Evolutionary conservation across 2,329 filamentous ascomycete genomes (phyloP).

Genomic region (Colletotrichum australisinense): DNA sequence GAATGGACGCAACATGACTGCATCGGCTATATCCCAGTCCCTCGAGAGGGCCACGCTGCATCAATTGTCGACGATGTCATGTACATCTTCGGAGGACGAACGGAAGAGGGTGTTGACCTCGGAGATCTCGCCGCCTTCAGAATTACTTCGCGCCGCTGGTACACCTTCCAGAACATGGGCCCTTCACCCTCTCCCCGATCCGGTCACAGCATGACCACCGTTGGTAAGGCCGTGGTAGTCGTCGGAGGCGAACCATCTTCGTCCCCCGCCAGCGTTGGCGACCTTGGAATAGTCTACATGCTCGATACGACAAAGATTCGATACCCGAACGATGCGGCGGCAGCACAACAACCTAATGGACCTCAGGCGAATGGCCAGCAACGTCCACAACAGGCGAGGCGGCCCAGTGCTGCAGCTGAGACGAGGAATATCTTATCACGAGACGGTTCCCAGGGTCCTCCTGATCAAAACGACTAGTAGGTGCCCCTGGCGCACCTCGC

Average conservation of each 20-base stretch:
- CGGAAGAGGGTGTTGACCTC: conserved; percentile 90
- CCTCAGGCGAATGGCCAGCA: conserved; percentile 42
- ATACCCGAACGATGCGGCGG: conserved; percentile 83
- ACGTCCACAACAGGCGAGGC: conserved; percentile 52
- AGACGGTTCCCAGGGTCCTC: conserved; percentile 63
- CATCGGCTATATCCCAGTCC: conserved; percentile 95
- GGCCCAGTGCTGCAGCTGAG: conserved; percentile 56
- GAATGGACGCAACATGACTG: conserved; percentile 91
- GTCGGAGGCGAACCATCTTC: conserved; percentile 95
- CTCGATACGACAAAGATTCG: conserved; percentile 96
- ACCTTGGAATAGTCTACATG: conserved; percentile 90
- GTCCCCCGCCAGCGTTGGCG: conserved; percentile 80
- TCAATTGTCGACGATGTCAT: conserved; percentile 96
- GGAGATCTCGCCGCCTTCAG: conserved; percentile 88
- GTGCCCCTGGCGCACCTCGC: conserved; percentile 43
- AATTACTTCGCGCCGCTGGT: conserved; percentile 88
- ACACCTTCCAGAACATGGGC: conserved; percentile 99
- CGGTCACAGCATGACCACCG: conserved; percentile 97
- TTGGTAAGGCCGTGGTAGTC: conserved; percentile 92
- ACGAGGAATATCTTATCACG: conserved; percentile 55
- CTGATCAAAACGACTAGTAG: conserved; percentile 60
- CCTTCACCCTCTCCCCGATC: conserved; percentile 93
- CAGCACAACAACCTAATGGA: conserved; percentile 40
- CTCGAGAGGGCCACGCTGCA: conserved; percentile 93
- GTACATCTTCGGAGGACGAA: conserved; percentile 98